Evolutionary conservation across 2,329 filamentous ascomycete species (phyloP).

Genomic region (Exophiala lecanii-corni): DNA sequence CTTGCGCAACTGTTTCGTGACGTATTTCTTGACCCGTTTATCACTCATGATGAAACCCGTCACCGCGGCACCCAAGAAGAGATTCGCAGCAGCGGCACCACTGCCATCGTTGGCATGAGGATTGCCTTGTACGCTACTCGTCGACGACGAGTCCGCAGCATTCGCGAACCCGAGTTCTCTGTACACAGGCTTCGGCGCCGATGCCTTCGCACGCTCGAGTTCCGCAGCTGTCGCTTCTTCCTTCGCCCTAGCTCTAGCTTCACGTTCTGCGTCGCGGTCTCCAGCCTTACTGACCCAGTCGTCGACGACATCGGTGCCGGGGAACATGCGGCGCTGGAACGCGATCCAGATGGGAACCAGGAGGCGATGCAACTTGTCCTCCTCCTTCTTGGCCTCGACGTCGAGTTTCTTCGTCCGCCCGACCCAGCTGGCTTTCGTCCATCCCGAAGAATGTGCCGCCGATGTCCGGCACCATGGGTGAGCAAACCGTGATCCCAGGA

Average conservation of each 20-base stretch:
- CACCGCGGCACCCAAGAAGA: conserved; percentile 21
- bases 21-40: conserved; percentile 8
- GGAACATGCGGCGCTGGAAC: conserved; percentile 25
- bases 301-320: conserved; percentile 15
- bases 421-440: conserved; percentile 12
- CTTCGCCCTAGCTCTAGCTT: background rate
- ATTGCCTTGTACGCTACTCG: background rate
- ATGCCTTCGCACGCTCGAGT: background rate
- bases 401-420: conserved; percentile 12
- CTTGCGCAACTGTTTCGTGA: conserved; percentile 8
- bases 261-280: conserved; percentile 8
- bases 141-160: background rate
- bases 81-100: conserved; percentile 10
- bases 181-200: background rate
- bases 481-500: conserved; percentile 22
- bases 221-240: conserved; percentile 1
- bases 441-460: conserved; percentile 14
- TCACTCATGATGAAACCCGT: conserved; percentile 11
- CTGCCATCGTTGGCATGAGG: conserved; percentile 1
- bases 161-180: conserved; percentile 18
- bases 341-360: conserved; percentile 27
- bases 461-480: conserved; percentile 25
- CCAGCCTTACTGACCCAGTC: conserved; percentile 13
- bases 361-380: conserved; percentile 25
- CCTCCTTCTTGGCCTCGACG: conserved; percentile 18